These are phyloP conservation scores for Primulina tabacum DNA, from an alignment of 257 asterid genomes.

Conservation along the genomic window DNA sequence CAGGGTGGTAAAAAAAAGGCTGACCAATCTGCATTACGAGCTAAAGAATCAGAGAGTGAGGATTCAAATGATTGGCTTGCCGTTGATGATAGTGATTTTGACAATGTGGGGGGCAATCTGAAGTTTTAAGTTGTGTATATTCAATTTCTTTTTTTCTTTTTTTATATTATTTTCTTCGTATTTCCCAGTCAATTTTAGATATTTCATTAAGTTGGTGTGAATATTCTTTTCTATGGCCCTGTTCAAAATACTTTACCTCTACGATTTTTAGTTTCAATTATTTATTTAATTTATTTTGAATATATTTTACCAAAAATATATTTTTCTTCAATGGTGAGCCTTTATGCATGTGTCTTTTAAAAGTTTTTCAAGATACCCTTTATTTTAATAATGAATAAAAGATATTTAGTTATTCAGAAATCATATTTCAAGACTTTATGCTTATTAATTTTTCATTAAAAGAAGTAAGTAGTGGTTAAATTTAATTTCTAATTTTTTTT, in stretches of 20 bases:
- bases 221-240: background rate
- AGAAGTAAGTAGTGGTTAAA: no score
- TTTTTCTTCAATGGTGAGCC: no score
- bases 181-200: background rate
- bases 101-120: constrained; percentile 40
- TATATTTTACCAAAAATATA: no score
- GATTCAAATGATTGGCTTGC: constrained; percentile 76
- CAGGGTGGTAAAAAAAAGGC: constrained; percentile 32
- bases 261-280: no score
- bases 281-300: no score
- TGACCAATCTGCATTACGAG: constrained; percentile 31
- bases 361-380: no score
- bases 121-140: constrained; percentile 32
- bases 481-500: no score
- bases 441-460: no score
- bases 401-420: no score
- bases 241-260: background rate
- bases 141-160: background rate
- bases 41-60: constrained; percentile 67
- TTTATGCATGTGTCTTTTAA: no score
- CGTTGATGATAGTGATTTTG: constrained; percentile 61
- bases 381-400: no score
- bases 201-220: background rate
- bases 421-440: no score
- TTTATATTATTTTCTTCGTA: background rate